Evolutionary conservation across 257 asterid species (phyloP).

Genomic region (Rhazya stricta): DNA sequence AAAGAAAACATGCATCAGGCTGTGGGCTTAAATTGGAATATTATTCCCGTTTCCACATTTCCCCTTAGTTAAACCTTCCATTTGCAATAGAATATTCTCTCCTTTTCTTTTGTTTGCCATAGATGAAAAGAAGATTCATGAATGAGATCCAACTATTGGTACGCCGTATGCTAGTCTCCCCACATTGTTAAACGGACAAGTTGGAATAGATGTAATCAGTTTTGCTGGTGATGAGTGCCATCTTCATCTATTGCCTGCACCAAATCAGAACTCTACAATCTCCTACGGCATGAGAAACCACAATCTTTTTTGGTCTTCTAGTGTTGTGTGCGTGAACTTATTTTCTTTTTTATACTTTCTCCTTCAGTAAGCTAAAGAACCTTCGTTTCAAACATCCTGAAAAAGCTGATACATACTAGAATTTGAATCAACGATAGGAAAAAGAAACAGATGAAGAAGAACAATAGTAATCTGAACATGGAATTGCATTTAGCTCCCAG

Average conservation of each 20-base stretch:
- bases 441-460: not conserved
- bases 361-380: not conserved
- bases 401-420: not conserved
- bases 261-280: conserved; percentile 6
- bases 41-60: conserved; percentile 16
- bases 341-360: not conserved
- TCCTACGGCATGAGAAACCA: not conserved
- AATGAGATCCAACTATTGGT: not conserved
- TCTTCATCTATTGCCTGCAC: not conserved
- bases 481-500: not conserved
- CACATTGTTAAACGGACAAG: conserved; percentile 3
- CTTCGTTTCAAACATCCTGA: not conserved
- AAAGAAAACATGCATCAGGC: not conserved
- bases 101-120: not conserved
- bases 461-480: not conserved
- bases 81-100: not conserved
- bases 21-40: conserved; percentile 11
- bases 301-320: not conserved
- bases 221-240: not conserved
- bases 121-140: conserved; percentile 9
- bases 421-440: not conserved
- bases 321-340: not conserved
- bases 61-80: not conserved
- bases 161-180: not conserved
- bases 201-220: conserved; percentile 6